Percentiles rank a stretch among this genome's conserved stretches.
phyloP scores from a whole-genome alignment of 306 rosid genomes.

The Sindora glabra region DNA sequence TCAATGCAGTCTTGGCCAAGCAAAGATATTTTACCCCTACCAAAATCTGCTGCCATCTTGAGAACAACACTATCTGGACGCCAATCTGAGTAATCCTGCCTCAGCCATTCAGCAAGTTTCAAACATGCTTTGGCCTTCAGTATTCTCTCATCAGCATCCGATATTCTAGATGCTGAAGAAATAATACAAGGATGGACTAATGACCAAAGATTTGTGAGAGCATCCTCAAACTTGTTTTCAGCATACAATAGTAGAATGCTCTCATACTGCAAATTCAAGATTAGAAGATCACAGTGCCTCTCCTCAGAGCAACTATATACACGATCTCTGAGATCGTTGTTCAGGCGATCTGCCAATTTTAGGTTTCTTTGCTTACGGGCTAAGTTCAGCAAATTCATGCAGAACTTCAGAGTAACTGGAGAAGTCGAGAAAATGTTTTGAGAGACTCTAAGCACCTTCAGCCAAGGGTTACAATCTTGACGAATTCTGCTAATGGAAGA shows the following conservation, averaged over 20 bases:
- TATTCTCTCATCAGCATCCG: constrained; percentile 44
- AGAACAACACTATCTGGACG: constrained; percentile 43
- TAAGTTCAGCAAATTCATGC: constrained; percentile 64
- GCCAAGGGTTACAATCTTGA: constrained; percentile 85
- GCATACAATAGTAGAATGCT: constrained; percentile 66
- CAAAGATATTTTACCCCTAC: constrained; percentile 29
- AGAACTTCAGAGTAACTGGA: constrained; percentile 53
- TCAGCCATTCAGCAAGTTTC: constrained; percentile 76
- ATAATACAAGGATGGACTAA: constrained; percentile 55
- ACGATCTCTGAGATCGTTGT: constrained; percentile 46
- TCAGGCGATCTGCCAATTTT: constrained; percentile 64
- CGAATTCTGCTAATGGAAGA: constrained; percentile 49
- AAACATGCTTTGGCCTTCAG: constrained; percentile 89
- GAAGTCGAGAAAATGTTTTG: constrained; percentile 60
- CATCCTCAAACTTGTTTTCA: constrained; percentile 80
- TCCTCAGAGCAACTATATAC: constrained; percentile 44
- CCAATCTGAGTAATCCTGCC: constrained; percentile 47
- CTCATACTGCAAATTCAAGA: constrained; percentile 72
- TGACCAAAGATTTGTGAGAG: constrained; percentile 78
- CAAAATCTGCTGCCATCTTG: constrained; percentile 52
- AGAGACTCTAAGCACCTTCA: constrained; percentile 83
- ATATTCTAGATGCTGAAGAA: constrained; percentile 40
- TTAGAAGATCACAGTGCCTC: constrained; percentile 36
- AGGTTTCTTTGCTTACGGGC: constrained; percentile 71
- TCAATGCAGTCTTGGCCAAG: constrained; percentile 23